Base-by-base conservation (phyloP, 2,329 filamentous ascomycete species). In the Orbilia oligospora region DNA sequence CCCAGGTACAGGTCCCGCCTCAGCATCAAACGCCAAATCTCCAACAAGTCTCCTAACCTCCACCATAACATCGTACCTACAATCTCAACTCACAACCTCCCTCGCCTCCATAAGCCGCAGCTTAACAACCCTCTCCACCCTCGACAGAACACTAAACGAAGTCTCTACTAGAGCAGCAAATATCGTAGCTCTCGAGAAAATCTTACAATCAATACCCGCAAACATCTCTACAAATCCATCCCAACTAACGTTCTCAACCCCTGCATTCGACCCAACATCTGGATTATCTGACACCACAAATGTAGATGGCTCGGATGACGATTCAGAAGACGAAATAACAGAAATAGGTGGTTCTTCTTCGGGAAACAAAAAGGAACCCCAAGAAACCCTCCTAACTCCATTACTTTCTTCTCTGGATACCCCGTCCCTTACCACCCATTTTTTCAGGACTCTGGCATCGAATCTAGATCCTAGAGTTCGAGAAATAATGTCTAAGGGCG, bases 361-460 rank as follows among this genome's bases (percentile, higher is more conserved):
- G 5, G 33, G 30, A n/a, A 61, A 49, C 20, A 72, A 61, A 30
- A 71, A 68, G 30, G 63, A 64, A 44, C 82, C 83, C 30, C 71
- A 82, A 30, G 71, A 82, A 58, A 89, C 89, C 72, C 88, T 97
- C 49, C 87, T 97, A 0, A 89, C 91, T 72, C 91, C 91, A 0
- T 86, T 97, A 0, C 88, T 97, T 8, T 86, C 89, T 10, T 87
- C 91, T n/a, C 88, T 99, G 6, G 96, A 98, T 84, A 97, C 94
- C 0, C 90, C 92, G 0, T 96, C 93, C 1, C 86, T 99, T 16
- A 90, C 93, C 0, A 95, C 92, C 0, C 97, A 95, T 84, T 99
- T 97, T 85, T 99, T 96, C 94, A 89, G 96, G 67, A 92, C 92
- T 8, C 88, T 98, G 82, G 96, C 96, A 0, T 90, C 92, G 0